These are phyloP conservation scores for Penicillium sp. DNA, from an alignment of 2,329 filamentous ascomycete genomes.

Conservation along the genomic window DNA sequence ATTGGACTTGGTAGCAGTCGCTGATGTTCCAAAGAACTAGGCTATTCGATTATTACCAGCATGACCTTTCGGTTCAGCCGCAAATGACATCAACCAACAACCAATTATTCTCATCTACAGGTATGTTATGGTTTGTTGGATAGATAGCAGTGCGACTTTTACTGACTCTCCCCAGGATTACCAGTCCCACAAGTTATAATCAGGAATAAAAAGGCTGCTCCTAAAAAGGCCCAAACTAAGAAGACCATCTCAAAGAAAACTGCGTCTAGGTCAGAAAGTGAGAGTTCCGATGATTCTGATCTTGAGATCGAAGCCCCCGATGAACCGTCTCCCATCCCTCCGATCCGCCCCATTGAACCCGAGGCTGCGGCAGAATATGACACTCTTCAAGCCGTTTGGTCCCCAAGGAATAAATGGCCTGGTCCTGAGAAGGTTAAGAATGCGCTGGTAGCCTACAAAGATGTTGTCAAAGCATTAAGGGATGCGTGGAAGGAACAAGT, in stretches of 20 bases:
- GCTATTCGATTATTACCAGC: constrained; percentile 30
- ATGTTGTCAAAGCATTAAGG: constrained; percentile 58
- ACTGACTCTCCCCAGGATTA: neutral
- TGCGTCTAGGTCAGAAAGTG: constrained; percentile 47
- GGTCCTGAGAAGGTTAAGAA: constrained; percentile 54
- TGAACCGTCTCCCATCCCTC: constrained; percentile 56
- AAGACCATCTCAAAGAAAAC: constrained; percentile 13
- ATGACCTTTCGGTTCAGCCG: constrained; percentile 28
- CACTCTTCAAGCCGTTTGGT: constrained; percentile 62
- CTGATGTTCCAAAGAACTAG: constrained; percentile 7
- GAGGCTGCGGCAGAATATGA: constrained; percentile 58
- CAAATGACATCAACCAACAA: constrained; percentile 11
- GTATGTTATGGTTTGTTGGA: neutral
- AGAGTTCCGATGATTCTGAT: constrained; percentile 50
- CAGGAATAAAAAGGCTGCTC: constrained; percentile 17
- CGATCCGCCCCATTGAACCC: constrained; percentile 52
- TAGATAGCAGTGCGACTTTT: neutral
- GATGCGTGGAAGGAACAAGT: constrained; percentile 62
- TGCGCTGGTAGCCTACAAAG: constrained; percentile 58
- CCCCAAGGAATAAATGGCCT: constrained; percentile 52
- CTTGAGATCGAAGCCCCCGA: constrained; percentile 53
- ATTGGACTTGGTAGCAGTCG: neutral
- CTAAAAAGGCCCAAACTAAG: constrained; percentile 26
- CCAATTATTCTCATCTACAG: neutral
- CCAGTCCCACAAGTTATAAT: constrained; percentile 13